Evolutionary conservation across 495 filamentous ascomycete genomes (phyloP).

Genomic region (Massariosphaeria phaeospora): DNA sequence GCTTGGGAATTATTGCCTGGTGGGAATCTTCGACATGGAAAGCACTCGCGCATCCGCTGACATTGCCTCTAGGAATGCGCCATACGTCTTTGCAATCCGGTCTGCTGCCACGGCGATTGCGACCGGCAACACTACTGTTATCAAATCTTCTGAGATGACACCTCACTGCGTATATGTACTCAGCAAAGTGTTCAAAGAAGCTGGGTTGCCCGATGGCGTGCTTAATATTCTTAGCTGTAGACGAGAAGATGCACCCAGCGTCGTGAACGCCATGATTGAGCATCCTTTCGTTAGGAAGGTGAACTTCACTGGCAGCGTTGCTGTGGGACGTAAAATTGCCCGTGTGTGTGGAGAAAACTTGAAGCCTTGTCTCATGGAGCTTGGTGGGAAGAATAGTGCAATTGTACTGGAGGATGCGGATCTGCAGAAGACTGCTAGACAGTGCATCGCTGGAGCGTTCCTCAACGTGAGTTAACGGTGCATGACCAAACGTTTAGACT

Average conservation of each 20-base stretch:
- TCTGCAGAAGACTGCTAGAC: conserved; percentile 49
- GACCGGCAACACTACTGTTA: conserved; percentile 68
- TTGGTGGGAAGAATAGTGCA: conserved; percentile 56
- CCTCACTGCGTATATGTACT: conserved; percentile 71
- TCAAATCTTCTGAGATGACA: conserved; percentile 71
- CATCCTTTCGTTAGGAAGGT: conserved; percentile 54
- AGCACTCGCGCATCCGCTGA: not conserved
- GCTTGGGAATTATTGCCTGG: conserved; percentile 79
- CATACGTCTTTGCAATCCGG: conserved; percentile 35
- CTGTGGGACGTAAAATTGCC: conserved; percentile 52
- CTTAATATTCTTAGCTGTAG: conserved; percentile 54
- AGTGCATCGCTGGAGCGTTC: conserved; percentile 50
- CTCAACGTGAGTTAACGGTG: conserved; percentile 40
- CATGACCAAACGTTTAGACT: not conserved
- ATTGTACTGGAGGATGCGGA: conserved; percentile 58
- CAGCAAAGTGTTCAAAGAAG: conserved; percentile 62
- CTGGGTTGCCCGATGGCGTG: conserved; percentile 60
- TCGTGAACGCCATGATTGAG: conserved; percentile 55
- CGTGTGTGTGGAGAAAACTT: conserved; percentile 54
- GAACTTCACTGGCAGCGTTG: conserved; percentile 57
- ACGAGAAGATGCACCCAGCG: conserved; percentile 47
- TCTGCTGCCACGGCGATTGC: conserved; percentile 69
- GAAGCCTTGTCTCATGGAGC: conserved; percentile 61
- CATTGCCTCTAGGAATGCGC: conserved; percentile 32
- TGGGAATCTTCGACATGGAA: not conserved